Base-by-base conservation (phyloP, 768 basidiomycete genomes). In the Daedalea quercina region DNA sequence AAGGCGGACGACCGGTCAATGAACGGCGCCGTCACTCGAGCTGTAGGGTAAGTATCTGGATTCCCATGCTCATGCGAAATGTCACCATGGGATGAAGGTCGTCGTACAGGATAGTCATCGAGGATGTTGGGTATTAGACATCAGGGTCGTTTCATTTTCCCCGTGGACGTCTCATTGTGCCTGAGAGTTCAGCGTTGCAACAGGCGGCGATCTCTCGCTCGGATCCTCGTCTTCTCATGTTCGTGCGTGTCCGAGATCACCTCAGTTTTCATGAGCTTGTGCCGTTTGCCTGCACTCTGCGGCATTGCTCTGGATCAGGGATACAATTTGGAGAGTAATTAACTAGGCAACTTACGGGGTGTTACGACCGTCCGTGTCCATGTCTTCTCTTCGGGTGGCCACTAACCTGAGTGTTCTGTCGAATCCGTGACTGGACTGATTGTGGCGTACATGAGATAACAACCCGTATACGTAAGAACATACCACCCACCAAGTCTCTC, bases 371-470 rank as follows among this genome's bases (percentile, higher is more conserved):
- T 65, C 63, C 12, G 43, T 55, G 42, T 76, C 73, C 26, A 58
- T 61, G 31, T 81, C 81, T 65, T 84, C 82, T 55, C 78, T 70
- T 57, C 80, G 72, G 9, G 80, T 76, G 3, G 75, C 69, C 22
- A 84, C 81, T 2, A 88, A 73, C 40, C 75, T 72, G 23, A 90
- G 71, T 37, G 71, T 76, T 46, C 84, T 75, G 69, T 89, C 84
- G 60, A 89, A 90, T 0, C 88, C 88, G 66, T 90, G 88, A 42
- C 73, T 81, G 44, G 83, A 79, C 84, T 89, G 56, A 31, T 4
- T 31, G 6, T 4, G 28, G 4, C 28, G 11, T 31, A 11, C 11
- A 31, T 31, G 28, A 31, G 28, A 31, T 4, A 11, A 6, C 4
- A 11, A 6, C 11, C 11, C 28, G 11, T 31, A 31, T 31, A 31